Evolutionary conservation across 139 green algal genomes (phyloP).

Genomic region (Chlorella sp.): DNA sequence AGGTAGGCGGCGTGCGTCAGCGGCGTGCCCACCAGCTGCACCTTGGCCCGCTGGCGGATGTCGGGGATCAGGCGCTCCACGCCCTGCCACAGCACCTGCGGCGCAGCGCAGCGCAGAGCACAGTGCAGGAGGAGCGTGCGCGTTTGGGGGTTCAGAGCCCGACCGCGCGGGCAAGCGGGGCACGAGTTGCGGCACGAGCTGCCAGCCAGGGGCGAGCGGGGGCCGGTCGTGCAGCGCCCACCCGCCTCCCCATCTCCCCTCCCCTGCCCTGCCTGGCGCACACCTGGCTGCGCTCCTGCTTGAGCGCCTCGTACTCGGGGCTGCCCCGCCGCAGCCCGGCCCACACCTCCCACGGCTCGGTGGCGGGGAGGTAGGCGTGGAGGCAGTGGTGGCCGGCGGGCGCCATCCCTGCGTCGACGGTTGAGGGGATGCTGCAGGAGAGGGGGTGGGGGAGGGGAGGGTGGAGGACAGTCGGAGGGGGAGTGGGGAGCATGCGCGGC

Average conservation of each 20-base stretch:
- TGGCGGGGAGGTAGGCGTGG: constrained; percentile 83
- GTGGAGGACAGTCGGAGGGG: too few species aligned
- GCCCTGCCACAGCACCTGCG: constrained; percentile 82
- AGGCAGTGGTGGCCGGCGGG: constrained; percentile 84
- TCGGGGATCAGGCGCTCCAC: constrained; percentile 90
- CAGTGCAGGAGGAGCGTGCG: too few species aligned
- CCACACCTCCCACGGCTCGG: constrained; percentile 93
- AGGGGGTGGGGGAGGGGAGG: not conserved
- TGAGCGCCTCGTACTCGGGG: constrained; percentile 85
- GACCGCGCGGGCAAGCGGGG: too few species aligned
- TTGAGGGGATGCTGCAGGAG: constrained; percentile 56
- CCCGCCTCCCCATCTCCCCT: not conserved
- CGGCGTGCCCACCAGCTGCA: constrained; percentile 86
- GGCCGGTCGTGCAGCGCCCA: too few species aligned
- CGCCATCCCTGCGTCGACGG: constrained; percentile 78
- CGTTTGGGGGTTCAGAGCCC: too few species aligned
- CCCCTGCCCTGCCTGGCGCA: not conserved
- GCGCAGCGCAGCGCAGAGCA: not conserved
- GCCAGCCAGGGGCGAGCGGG: too few species aligned
- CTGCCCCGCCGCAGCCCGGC: constrained; percentile 57
- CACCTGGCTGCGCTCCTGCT: constrained; percentile 80
- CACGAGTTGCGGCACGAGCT: too few species aligned
- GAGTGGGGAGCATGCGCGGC: too few species aligned
- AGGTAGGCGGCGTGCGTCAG: constrained; percentile 93
- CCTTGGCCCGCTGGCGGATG: constrained; percentile 71